phyloP scores from a whole-genome alignment of 148 eudicot genomes.

The Persicaria maculosa region DNA sequence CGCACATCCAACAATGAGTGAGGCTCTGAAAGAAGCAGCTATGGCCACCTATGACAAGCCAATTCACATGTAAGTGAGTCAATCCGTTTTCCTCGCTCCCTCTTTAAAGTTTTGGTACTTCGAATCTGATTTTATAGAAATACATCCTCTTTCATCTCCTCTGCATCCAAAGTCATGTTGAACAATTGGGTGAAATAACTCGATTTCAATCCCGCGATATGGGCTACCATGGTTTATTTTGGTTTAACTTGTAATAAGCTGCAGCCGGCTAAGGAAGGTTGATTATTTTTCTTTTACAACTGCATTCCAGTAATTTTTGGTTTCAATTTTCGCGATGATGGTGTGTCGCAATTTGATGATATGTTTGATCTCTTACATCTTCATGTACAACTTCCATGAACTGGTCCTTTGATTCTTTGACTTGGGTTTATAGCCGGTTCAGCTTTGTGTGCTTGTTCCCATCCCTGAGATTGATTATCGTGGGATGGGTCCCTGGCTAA shows the following conservation, averaged over 20 bases:
- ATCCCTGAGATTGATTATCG: too few relatives aligned
- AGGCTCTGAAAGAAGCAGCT: slow-evolving; percentile 94
- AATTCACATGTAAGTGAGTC: slow-evolving; percentile 36
- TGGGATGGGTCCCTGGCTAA: too few relatives aligned
- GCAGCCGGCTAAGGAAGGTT: background rate
- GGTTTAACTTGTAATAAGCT: slow-evolving; percentile 4
- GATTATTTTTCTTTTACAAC: background rate
- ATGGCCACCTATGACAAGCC: slow-evolving; percentile 48
- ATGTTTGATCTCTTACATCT: background rate
- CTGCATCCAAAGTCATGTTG: background rate
- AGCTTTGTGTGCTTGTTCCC: background rate
- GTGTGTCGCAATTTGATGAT: slow-evolving; percentile 2
- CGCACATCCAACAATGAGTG: slow-evolving; percentile 99
- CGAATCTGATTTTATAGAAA: background rate
- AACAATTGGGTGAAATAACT: slow-evolving; percentile 4
- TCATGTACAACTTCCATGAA: background rate
- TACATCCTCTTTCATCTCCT: background rate
- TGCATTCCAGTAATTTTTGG: background rate
- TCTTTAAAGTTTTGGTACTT: background rate
- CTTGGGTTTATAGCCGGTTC: background rate
- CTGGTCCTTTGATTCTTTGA: background rate
- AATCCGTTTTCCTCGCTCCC: background rate
- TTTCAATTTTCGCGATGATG: background rate
- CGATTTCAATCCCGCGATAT: background rate
- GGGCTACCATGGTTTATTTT: background rate